Percentiles rank a stretch among this genome's conserved stretches.
Evolutionary conservation across 495 filamentous ascomycete species (phyloP).

Genomic region (Delitschia confertaspora): DNA sequence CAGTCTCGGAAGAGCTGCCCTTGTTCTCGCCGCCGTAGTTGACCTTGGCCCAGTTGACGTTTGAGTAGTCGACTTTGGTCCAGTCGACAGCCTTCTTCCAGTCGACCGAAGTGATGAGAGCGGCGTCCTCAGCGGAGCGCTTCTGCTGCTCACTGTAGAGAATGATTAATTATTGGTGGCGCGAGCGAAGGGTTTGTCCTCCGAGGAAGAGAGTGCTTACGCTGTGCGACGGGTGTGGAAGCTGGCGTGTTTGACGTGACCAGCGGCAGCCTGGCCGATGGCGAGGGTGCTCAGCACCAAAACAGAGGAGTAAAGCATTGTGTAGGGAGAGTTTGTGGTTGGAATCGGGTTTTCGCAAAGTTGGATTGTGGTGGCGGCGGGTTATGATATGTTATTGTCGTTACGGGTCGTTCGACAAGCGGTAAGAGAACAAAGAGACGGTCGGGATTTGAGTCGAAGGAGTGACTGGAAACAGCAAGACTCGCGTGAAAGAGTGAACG

Average conservation of each 20-base stretch:
- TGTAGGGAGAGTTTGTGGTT: neutral
- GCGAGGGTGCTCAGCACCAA: slow-evolving; percentile 26
- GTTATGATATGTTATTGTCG: neutral
- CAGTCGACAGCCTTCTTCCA: slow-evolving; percentile 8
- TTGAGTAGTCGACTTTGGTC: slow-evolving; percentile 5
- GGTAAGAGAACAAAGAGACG: neutral
- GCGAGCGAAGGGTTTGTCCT: no score
- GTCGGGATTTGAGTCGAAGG: neutral
- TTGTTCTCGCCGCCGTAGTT: slow-evolving; percentile 8
- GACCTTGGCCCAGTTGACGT: slow-evolving; percentile 4
- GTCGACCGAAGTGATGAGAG: no score
- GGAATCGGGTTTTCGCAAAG: neutral
- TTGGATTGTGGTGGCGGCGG: slow-evolving; percentile 2
- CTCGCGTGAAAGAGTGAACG: slow-evolving; percentile 29
- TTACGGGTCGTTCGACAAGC: slow-evolving; percentile 1
- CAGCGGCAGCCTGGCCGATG: slow-evolving; percentile 25
- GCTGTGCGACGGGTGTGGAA: slow-evolving; percentile 24
- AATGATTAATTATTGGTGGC: no score
- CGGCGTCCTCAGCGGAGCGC: no score
- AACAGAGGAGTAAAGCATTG: slow-evolving; percentile 27
- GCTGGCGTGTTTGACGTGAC: slow-evolving; percentile 19
- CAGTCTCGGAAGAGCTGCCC: neutral
- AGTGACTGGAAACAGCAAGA: slow-evolving; percentile 10
- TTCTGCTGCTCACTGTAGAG: no score
- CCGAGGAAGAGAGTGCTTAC: slow-evolving; percentile 9